These are phyloP conservation scores for Vitis vinifera DNA, from an alignment of 164 flowering plant species.

Conservation along the genomic window DNA sequence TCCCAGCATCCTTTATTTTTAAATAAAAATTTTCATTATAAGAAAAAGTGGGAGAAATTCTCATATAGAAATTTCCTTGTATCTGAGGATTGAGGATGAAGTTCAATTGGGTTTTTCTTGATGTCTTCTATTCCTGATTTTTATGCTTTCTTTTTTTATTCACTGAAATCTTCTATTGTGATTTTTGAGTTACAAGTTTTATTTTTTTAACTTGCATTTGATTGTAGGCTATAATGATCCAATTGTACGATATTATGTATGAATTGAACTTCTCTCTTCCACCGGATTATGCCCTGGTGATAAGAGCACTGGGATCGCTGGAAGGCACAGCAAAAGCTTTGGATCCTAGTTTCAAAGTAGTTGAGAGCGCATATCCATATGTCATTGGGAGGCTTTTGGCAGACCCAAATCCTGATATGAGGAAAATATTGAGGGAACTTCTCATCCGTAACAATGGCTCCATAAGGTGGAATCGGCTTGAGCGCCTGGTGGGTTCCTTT, in stretches of 20 bases:
- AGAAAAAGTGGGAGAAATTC: no score
- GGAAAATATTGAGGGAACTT: conserved; percentile 85
- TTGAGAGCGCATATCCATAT: conserved; percentile 95
- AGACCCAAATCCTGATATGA: conserved; percentile 95
- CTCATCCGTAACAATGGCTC: conserved; percentile 88
- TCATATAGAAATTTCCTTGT: neutral
- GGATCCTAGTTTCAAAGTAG: conserved; percentile 86
- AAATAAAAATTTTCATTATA: no score
- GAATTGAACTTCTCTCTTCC: conserved; percentile 90
- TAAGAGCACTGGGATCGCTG: conserved; percentile 90
- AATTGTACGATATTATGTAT: conserved; percentile 89
- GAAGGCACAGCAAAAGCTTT: conserved; percentile 97
- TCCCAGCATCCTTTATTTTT: no score
- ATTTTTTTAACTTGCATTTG: conserved; percentile 1
- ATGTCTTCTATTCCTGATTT: neutral
- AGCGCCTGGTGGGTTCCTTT: conserved; percentile 65
- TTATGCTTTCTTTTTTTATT: no score
- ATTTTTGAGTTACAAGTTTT: no score
- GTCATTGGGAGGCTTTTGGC: conserved; percentile 86
- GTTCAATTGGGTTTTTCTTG: neutral
- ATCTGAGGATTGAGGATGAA: neutral
- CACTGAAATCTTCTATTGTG: neutral
- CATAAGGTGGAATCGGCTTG: conserved; percentile 90
- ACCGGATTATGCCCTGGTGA: conserved; percentile 92
- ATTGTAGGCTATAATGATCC: conserved; percentile 79